Percentiles rank a stretch among this genome's conserved stretches.
These are phyloP conservation scores for Hemileccinum impolitum DNA, from an alignment of 768 basidiomycete genomes.

Conservation along the genomic window DNA sequence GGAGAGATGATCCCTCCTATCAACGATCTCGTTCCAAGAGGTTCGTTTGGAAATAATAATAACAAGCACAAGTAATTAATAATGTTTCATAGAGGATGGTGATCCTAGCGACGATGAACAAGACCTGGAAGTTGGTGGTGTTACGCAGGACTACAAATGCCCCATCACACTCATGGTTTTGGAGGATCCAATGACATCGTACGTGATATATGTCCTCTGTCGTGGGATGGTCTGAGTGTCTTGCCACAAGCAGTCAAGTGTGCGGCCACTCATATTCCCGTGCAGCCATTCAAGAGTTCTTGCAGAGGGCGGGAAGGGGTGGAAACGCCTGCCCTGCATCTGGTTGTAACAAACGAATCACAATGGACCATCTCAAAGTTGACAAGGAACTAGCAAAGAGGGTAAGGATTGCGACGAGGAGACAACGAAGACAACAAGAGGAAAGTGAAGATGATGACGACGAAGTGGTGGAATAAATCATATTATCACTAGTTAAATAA, in stretches of 20 bases:
- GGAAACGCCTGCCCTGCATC: slow-evolving; percentile 62
- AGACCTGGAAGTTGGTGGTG: slow-evolving; percentile 85
- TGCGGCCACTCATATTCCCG: slow-evolving; percentile 86
- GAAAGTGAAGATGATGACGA: slow-evolving; percentile 42
- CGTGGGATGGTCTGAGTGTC: slow-evolving; percentile 3
- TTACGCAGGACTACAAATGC: slow-evolving; percentile 80
- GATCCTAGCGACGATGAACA: slow-evolving; percentile 84
- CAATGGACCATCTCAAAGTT: slow-evolving; percentile 44
- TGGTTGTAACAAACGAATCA: slow-evolving; percentile 64
- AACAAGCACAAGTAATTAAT: background rate
- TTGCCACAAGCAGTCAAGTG: slow-evolving; percentile 39
- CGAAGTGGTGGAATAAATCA: slow-evolving; percentile 52
- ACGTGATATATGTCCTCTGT: slow-evolving; percentile 24
- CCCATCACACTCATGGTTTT: slow-evolving; percentile 70
- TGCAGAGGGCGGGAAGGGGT: slow-evolving; percentile 35
- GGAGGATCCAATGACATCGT: slow-evolving; percentile 82
- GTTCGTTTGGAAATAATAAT: slow-evolving; percentile 37
- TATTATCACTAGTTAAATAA: background rate
- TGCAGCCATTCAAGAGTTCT: slow-evolving; percentile 63
- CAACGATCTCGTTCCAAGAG: slow-evolving; percentile 66
- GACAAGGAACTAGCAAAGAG: slow-evolving; percentile 62
- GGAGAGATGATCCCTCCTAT: slow-evolving; percentile 73
- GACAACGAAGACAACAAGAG: slow-evolving; percentile 41
- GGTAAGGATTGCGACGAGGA: slow-evolving; percentile 55
- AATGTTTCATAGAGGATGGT: slow-evolving; percentile 55